These are phyloP conservation scores for Aspergillus ochraceus DNA, from an alignment of 2,329 filamentous ascomycete genomes.

Conservation along the genomic window DNA sequence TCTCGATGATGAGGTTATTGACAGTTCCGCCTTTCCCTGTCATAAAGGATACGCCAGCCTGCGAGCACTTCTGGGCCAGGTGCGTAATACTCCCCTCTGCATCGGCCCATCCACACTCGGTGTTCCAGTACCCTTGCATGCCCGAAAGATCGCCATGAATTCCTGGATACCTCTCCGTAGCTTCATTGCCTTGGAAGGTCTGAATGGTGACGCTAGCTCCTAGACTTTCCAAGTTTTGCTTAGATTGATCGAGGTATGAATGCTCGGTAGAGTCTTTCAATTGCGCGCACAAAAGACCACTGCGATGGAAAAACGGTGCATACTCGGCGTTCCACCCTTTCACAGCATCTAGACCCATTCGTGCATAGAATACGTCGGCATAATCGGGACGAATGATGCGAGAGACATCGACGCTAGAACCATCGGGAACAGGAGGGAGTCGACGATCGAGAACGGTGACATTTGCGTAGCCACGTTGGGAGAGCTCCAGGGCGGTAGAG, in stretches of 20 bases:
- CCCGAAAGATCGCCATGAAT: slow-evolving; percentile 18
- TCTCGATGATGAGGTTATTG: slow-evolving; percentile 15
- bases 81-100: slow-evolving; percentile 19
- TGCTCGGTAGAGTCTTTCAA: slow-evolving; percentile 10
- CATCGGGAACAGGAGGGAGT: slow-evolving; percentile 27
- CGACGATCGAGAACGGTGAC: slow-evolving; percentile 15
- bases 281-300: slow-evolving; percentile 5
- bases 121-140: slow-evolving; percentile 20
- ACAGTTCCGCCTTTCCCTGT: slow-evolving; percentile 15
- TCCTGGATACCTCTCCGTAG: slow-evolving; percentile 28
- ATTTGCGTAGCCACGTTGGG: slow-evolving; percentile 7
- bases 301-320: slow-evolving; percentile 14
- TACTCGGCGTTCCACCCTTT: slow-evolving; percentile 14
- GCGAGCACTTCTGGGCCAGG: slow-evolving; percentile 17
- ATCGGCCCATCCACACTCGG: slow-evolving; percentile 26
- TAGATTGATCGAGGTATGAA: slow-evolving; percentile 10
- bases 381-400: slow-evolving; percentile 36
- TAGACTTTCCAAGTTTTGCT: slow-evolving; percentile 8
- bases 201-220: background rate
- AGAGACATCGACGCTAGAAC: slow-evolving; percentile 34
- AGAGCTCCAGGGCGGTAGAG: slow-evolving; percentile 9
- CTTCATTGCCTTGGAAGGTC: slow-evolving; percentile 3
- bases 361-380: slow-evolving; percentile 27
- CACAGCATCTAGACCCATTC: slow-evolving; percentile 29
- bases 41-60: slow-evolving; percentile 17